Percentiles rank a stretch among this genome's conserved stretches.
phyloP scores from a whole-genome alignment of 331 rosid genomes.

The Quercus lobata region DNA sequence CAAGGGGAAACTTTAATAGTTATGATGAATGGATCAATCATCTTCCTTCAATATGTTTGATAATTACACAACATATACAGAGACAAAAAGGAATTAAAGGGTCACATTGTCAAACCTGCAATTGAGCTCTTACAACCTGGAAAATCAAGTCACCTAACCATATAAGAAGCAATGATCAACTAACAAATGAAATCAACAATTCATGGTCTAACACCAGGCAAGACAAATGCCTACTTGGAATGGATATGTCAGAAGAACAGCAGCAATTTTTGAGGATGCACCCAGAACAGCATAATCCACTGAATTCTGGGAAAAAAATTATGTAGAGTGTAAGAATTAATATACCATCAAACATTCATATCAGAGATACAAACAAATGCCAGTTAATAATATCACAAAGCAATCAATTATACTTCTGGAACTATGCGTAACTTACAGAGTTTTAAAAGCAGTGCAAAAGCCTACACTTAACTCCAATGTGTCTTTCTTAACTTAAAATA shows the following conservation, averaged over 20 bases:
- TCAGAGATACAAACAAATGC: neutral
- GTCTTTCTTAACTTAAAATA: too few species aligned
- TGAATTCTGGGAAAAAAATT: too few species aligned
- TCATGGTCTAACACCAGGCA: too few species aligned
- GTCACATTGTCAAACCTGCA: neutral
- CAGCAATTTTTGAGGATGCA: constrained; percentile 75
- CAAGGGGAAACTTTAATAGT: neutral
- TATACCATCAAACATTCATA: neutral
- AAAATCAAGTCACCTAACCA: too few species aligned
- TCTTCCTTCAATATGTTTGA: neutral
- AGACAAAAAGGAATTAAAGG: neutral
- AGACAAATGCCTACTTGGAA: constrained; percentile 51
- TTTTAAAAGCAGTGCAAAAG: too few species aligned
- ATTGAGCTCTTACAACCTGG: too few species aligned
- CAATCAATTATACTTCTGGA: neutral
- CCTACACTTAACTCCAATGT: too few species aligned
- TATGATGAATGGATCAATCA: neutral
- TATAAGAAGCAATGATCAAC: too few species aligned
- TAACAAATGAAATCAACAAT: too few species aligned
- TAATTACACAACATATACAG: neutral
- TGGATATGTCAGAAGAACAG: constrained; percentile 77
- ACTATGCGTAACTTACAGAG: too few species aligned
- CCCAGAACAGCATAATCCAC: constrained; percentile 12
- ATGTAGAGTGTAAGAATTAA: too few species aligned
- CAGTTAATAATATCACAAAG: neutral